Conservation (phyloP, 164 flowering plant genomes). For the Cinnamomum chago region DNA sequence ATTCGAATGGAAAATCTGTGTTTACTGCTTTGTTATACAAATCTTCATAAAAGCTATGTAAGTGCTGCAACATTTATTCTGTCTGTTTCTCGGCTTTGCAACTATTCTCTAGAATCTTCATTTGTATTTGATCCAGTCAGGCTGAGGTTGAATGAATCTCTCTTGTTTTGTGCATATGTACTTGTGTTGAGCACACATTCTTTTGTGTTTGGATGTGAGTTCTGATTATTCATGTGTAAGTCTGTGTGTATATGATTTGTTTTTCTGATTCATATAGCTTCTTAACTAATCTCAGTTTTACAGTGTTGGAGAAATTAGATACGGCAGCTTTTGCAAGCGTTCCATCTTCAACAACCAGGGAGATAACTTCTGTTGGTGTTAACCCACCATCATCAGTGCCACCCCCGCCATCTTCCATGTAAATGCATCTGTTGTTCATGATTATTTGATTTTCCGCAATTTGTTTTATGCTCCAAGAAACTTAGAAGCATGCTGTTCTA, state of each 20-base stretch:
- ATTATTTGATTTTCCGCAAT: not conserved
- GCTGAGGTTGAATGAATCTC: not conserved
- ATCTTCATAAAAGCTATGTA: not conserved
- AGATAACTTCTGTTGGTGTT: conserved; percentile 70
- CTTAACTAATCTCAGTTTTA: not conserved
- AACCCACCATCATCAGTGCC: conserved; percentile 51
- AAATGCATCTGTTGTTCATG: conserved; percentile 13
- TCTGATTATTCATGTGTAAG: not conserved
- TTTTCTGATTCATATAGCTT: not conserved
- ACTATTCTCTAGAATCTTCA: not conserved
- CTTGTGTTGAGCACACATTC: not conserved
- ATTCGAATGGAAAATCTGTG: not conserved
- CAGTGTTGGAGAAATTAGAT: conserved; percentile 22
- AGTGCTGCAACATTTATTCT: too few relatives aligned
- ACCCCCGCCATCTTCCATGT: conserved; percentile 65
- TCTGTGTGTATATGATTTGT: not conserved
- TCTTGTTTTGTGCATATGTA: not conserved
- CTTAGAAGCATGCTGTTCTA: not conserved
- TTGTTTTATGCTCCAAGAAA: not conserved
- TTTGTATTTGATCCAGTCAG: not conserved
- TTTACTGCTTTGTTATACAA: too few relatives aligned
- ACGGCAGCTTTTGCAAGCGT: conserved; percentile 50
- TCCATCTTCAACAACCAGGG: conserved; percentile 44
- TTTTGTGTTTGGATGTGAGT: too few relatives aligned
- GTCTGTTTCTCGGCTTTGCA: not conserved